Evolutionary conservation across 306 rosid species (phyloP).

Genomic region (Prunus armeniaca): DNA sequence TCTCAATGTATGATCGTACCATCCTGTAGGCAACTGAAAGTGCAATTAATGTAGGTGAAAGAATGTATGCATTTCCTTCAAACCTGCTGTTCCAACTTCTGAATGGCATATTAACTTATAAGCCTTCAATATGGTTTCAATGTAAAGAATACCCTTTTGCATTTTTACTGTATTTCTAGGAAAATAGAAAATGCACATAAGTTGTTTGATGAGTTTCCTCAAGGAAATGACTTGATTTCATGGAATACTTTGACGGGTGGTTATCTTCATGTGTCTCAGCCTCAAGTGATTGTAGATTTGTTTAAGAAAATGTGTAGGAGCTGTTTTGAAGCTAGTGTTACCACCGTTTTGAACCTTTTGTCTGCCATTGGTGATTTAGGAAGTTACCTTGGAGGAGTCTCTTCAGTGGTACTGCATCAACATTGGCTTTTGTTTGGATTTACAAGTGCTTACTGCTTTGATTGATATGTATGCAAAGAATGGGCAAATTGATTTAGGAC

Average conservation of each 20-base stretch:
- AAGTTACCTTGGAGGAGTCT: constrained; percentile 32
- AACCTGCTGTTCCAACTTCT: not conserved
- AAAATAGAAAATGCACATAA: constrained; percentile 52
- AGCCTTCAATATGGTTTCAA: not conserved
- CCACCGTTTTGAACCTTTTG: constrained; percentile 45
- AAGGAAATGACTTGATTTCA: constrained; percentile 51
- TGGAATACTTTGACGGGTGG: constrained; percentile 71
- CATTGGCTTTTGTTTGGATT: constrained; percentile 35
- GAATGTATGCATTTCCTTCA: not conserved
- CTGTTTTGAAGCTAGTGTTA: constrained; percentile 41
- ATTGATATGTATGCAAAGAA: constrained; percentile 55
- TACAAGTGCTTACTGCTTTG: constrained; percentile 52
- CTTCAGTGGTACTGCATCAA: constrained; percentile 52
- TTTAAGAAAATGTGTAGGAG: constrained; percentile 40
- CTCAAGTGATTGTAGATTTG: constrained; percentile 39
- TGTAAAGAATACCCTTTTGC: constrained; percentile 55
- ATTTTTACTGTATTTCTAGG: constrained; percentile 43
- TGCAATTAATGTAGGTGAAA: not conserved
- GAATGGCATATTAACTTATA: not conserved
- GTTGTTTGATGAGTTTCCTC: constrained; percentile 54
- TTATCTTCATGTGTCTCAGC: constrained; percentile 45
- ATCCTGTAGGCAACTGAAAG: not conserved
- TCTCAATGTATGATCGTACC: not conserved
- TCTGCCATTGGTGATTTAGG: constrained; percentile 50
- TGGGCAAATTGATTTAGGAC: constrained; percentile 33